phyloP scores from a whole-genome alignment of 1,139 yeast genomes.

The Lodderomyces jiufengensis region DNA sequence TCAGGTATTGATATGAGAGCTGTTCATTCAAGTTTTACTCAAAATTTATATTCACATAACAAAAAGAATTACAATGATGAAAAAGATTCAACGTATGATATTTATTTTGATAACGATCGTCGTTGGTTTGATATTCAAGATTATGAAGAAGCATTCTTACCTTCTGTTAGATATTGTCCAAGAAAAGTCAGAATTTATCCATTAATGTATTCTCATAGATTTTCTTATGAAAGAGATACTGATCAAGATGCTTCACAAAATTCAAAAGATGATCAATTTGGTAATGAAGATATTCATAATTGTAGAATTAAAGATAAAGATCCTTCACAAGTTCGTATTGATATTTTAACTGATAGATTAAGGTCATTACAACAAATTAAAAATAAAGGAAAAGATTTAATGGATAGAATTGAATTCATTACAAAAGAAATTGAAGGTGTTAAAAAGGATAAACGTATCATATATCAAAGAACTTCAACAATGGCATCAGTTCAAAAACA shows the following conservation, averaged over 20 bases:
- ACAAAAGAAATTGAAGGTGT: slow-evolving; percentile 19
- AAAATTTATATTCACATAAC: slow-evolving; percentile 23
- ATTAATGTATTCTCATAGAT: slow-evolving; percentile 33
- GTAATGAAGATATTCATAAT: slow-evolving; percentile 29
- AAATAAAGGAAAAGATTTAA: slow-evolving; percentile 14
- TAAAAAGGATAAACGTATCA: slow-evolving; percentile 6
- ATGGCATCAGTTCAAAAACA: slow-evolving; percentile 12
- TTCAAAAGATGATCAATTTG: slow-evolving; percentile 19
- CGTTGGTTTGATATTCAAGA: slow-evolving; percentile 45
- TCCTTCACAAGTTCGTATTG: slow-evolving; percentile 28
- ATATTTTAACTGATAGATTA: slow-evolving; percentile 25
- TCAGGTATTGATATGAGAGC: slow-evolving; percentile 41
- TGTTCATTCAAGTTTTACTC: slow-evolving; percentile 29
- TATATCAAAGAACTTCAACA: slow-evolving; percentile 6
- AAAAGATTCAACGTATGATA: slow-evolving; percentile 19
- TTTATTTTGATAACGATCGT: slow-evolving; percentile 30
- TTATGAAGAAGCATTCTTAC: slow-evolving; percentile 37
- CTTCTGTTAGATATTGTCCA: slow-evolving; percentile 23
- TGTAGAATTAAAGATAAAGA: slow-evolving; percentile 27
- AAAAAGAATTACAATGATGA: slow-evolving; percentile 7
- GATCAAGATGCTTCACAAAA: slow-evolving; percentile 15
- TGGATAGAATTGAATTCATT: slow-evolving; percentile 23
- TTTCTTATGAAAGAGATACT: slow-evolving; percentile 41
- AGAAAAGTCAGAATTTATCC: slow-evolving; percentile 29
- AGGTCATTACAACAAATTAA: slow-evolving; percentile 24